phyloP scores from a whole-genome alignment of 73 alveolate species.

The Tetrahymena thermophila region DNA sequence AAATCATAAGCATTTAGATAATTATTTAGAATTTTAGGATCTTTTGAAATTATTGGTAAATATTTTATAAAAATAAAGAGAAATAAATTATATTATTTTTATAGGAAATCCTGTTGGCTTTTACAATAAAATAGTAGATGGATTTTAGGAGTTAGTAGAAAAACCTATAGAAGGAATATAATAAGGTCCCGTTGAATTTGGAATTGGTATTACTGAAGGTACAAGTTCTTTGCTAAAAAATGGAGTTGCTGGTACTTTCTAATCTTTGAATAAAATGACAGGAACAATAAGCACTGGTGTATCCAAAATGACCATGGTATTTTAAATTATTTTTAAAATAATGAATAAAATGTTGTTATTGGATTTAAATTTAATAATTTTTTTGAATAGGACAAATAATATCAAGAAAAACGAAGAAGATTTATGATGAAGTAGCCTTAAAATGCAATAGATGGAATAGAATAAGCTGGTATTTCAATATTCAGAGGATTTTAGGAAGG shows the following conservation, averaged over 20 bases:
- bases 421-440: slow-evolving; percentile 28
- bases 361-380: not conserved
- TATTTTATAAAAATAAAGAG: slow-evolving; percentile 23
- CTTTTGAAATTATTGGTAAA: slow-evolving; percentile 66
- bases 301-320: slow-evolving; percentile 52
- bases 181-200: slow-evolving; percentile 85
- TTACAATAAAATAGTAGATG: slow-evolving; percentile 81
- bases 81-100: not conserved
- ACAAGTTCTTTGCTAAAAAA: slow-evolving; percentile 82
- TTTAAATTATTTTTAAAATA: not conserved
- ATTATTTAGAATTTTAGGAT: slow-evolving; percentile 69
- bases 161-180: slow-evolving; percentile 94
- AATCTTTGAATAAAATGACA: slow-evolving; percentile 81
- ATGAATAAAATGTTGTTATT: not conserved
- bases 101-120: slow-evolving; percentile 90
- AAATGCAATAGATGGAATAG: slow-evolving; percentile 21
- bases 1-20: slow-evolving; percentile 44
- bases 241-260: slow-evolving; percentile 90
- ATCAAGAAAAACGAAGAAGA: slow-evolving; percentile 63
- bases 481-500: not conserved
- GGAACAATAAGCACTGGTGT: slow-evolving; percentile 83
- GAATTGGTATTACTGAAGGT: slow-evolving; percentile 85
- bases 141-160: slow-evolving; percentile 85
- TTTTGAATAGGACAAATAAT: slow-evolving; percentile 68
- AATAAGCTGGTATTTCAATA: not conserved